A percentile compares a stretch with the other conserved stretches of the same genome.
phyloP scores from a whole-genome alignment of 306 rosid genomes.

The Malus asiatica region DNA sequence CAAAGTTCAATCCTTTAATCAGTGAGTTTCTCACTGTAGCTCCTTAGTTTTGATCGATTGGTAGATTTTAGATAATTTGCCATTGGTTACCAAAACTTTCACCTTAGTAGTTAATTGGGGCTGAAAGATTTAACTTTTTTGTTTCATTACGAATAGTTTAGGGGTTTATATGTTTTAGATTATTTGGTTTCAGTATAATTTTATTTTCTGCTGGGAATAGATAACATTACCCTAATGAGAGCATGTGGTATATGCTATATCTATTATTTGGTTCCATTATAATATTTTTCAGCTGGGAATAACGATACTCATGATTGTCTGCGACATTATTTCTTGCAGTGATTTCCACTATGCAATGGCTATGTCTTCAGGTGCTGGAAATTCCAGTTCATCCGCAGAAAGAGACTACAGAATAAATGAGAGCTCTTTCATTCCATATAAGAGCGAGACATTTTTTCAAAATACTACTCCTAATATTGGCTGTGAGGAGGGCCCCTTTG shows the following conservation, averaged over 20 bases:
- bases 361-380: constrained; percentile 44
- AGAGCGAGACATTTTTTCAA: constrained; percentile 34
- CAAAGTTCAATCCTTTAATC: constrained; percentile 48
- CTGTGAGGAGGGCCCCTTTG: constrained; percentile 32
- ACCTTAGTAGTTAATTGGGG: neutral
- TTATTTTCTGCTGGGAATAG: neutral
- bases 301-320: constrained; percentile 2
- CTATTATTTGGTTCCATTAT: neutral
- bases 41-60: neutral
- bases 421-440: constrained; percentile 28
- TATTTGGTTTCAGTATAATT: neutral
- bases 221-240: neutral
- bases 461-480: constrained; percentile 30
- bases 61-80: neutral
- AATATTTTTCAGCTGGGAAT: neutral
- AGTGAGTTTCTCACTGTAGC: constrained; percentile 43
- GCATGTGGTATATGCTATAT: neutral
- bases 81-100: neutral
- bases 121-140: neutral
- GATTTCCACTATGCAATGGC: constrained; percentile 39
- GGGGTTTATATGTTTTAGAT: neutral
- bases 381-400: constrained; percentile 36
- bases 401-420: constrained; percentile 33
- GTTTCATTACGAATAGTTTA: neutral
- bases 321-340: constrained; percentile 35